Percentiles rank a stretch among this genome's conserved stretches.
phyloP scores from a whole-genome alignment of 2,329 filamentous ascomycete genomes.

The Aspergillus neotritici region DNA sequence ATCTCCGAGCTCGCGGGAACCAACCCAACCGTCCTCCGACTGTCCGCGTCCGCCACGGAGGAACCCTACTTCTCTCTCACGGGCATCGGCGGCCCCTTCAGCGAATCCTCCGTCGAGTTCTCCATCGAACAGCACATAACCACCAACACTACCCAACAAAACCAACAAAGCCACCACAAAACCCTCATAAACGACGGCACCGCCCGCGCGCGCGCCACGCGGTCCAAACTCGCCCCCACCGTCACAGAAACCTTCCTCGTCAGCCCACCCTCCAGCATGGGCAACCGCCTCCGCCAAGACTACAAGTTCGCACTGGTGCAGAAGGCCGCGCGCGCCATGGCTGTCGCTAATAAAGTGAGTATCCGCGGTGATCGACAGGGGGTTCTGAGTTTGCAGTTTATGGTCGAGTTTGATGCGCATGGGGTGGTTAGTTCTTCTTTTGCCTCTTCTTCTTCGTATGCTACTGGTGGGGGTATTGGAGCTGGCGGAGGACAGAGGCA shows the following conservation, averaged over 20 bases:
- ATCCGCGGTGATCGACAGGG: slow-evolving; percentile 82
- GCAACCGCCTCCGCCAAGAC: slow-evolving; percentile 63
- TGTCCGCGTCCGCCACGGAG: slow-evolving; percentile 55
- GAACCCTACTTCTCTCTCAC: slow-evolving; percentile 71
- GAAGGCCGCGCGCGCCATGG: slow-evolving; percentile 86
- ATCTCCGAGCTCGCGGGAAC: slow-evolving; percentile 55
- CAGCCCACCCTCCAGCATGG: slow-evolving; percentile 51
- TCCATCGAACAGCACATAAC: slow-evolving; percentile 40
- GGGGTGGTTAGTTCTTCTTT: background rate
- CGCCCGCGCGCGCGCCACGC: slow-evolving; percentile 27
- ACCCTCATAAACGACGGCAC: slow-evolving; percentile 34
- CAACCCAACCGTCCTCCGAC: slow-evolving; percentile 64
- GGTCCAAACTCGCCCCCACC: slow-evolving; percentile 36
- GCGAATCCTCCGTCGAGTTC: slow-evolving; percentile 57
- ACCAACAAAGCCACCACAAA: slow-evolving; percentile 25
- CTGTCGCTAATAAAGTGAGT: slow-evolving; percentile 84
- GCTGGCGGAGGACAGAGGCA: no score
- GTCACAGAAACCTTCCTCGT: slow-evolving; percentile 49
- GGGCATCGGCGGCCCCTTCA: slow-evolving; percentile 54
- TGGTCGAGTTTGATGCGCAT: slow-evolving; percentile 77
- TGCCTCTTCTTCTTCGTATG: slow-evolving; percentile 11
- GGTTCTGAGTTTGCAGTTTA: slow-evolving; percentile 89
- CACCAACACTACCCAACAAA: slow-evolving; percentile 3
- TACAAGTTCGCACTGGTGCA: slow-evolving; percentile 87
- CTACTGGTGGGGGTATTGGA: slow-evolving; percentile 13